Evolutionary conservation across 345 rosid species (phyloP).

Genomic region (Aquilaria malaccensis): DNA sequence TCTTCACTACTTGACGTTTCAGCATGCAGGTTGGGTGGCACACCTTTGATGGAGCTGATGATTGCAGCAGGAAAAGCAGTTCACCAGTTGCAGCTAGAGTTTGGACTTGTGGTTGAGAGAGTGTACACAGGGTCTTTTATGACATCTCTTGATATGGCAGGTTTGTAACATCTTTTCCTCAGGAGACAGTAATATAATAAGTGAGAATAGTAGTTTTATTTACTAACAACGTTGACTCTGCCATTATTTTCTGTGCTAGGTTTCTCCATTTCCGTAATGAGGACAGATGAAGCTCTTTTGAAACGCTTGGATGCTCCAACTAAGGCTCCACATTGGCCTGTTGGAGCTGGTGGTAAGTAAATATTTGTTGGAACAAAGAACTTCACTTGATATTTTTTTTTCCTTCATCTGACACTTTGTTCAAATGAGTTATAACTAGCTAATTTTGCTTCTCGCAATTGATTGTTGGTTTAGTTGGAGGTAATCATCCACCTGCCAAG

Average conservation of each 20-base stretch:
- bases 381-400: too few species aligned
- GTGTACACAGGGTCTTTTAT: slow-evolving; percentile 94
- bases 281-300: slow-evolving; percentile 60
- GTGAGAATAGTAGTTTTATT: neutral
- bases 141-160: slow-evolving; percentile 99
- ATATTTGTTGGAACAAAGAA: neutral
- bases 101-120: slow-evolving; percentile 95
- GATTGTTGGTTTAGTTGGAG: slow-evolving; percentile 30
- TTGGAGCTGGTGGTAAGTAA: slow-evolving; percentile 73
- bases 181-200: too few species aligned
- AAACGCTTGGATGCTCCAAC: slow-evolving; percentile 83
- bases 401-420: neutral
- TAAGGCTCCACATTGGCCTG: slow-evolving; percentile 95
- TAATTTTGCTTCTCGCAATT: neutral
- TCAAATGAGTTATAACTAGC: neutral
- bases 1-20: too few species aligned
- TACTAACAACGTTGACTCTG: slow-evolving; percentile 6
- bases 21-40: slow-evolving; percentile 69
- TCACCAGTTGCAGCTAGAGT: slow-evolving; percentile 83
- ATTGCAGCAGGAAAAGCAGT: slow-evolving; percentile 91
- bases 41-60: slow-evolving; percentile 93
- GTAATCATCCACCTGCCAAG: slow-evolving; percentile 83
- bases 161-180: slow-evolving; percentile 26
- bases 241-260: slow-evolving; percentile 31
- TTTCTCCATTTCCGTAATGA: slow-evolving; percentile 91